phyloP scores from a whole-genome alignment of 257 asterid species.

The Capsicum pubescens region DNA sequence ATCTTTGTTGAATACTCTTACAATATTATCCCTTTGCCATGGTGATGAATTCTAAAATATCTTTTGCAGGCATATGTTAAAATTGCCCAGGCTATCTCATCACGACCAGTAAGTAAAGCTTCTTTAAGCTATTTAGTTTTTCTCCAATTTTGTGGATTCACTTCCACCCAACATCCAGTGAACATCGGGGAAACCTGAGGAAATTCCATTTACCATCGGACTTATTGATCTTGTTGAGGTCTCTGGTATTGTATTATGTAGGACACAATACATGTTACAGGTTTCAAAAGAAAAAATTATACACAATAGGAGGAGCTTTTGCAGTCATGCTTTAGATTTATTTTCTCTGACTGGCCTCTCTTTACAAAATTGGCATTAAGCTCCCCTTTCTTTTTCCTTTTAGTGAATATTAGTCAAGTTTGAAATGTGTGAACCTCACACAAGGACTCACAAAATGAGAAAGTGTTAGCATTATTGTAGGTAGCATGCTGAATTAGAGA shows the following conservation, averaged over 20 bases:
- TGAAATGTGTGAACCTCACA: not conserved
- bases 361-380: not conserved
- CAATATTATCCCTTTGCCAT: conserved; percentile 26
- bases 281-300: too few species aligned
- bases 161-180: conserved; percentile 5
- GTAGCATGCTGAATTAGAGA: conserved; percentile 7
- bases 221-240: not conserved
- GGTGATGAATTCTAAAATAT: conserved; percentile 28
- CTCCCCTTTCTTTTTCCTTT: conserved; percentile 13
- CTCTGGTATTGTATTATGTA: not conserved
- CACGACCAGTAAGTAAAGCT: conserved; percentile 80
- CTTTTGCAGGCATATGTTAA: conserved; percentile 84
- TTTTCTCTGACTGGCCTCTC: not conserved
- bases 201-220: not conserved
- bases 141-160: not conserved
- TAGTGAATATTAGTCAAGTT: not conserved
- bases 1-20: not conserved
- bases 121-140: not conserved
- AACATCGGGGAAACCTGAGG: not conserved
- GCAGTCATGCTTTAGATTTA: not conserved
- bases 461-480: not conserved
- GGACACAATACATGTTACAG: not conserved
- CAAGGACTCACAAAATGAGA: not conserved
- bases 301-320: not conserved
- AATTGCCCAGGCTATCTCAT: conserved; percentile 97